Base-by-base conservation (phyloP, 1,284 basidiomycete genomes). In the Malassezia obtusa region DNA sequence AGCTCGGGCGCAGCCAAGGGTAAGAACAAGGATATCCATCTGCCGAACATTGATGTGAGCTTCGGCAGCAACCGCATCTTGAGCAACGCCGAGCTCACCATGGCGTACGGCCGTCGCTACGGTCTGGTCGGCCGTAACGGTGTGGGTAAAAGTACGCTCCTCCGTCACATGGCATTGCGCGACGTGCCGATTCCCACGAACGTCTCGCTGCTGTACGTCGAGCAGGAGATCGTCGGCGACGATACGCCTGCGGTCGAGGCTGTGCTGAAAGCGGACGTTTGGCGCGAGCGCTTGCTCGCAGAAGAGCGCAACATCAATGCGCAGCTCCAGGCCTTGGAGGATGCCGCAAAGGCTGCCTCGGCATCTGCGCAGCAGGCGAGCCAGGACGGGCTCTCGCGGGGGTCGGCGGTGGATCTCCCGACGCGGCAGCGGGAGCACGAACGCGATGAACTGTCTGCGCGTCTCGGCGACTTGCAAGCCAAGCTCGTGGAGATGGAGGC, bases 141-240 rank as follows among this genome's bases (percentile, higher is more conserved):
- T 84, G 84, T 95, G 65, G 94, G 92, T 77, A 98, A 99, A 47
- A 64, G 90, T 19, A 96, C 94, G 2, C 80, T 99, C n/a, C 80
- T 99, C 31, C 84, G 91, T 44, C 86, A 94, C 74, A 89, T 99
- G 71, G 88, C 94, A 1, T 80, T 98, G 77, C 83, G 94, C 69
- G 94, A 98, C 69, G 84, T 98, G 11, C 84, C 89, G 7, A 71
- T 73, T 45, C 71, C 71, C 1, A 71, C 86, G 0, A 87, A 96
- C 73, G 94, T 99, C 70, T 91, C 89, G 1, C 91, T 99, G 58
- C 79, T 98, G 28, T 94, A 98, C 71, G 94, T 99, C 58, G 94
- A 99, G 75, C 94, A 99, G 78, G 94, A 99, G 56, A 62, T 71
- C 50, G 76, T 62, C 43, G 94, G 94, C 30, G 94, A 98, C 75